phyloP scores from a whole-genome alignment of 257 asterid species.

The Solanum tarapatanum region DNA sequence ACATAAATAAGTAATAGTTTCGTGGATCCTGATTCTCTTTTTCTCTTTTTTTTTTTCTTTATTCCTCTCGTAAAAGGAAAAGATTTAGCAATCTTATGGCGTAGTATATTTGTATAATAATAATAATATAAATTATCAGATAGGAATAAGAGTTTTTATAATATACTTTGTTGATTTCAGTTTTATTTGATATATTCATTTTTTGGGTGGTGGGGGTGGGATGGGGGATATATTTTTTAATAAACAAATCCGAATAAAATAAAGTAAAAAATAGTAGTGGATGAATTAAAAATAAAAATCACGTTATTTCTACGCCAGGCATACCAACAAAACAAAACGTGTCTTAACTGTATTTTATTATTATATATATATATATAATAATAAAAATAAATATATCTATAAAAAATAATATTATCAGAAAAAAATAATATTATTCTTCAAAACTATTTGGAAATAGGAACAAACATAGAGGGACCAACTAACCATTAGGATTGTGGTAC shows the following conservation, averaged over 20 bases:
- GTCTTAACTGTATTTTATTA: background rate
- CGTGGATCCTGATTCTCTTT: background rate
- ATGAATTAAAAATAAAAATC: background rate
- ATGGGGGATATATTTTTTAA: background rate
- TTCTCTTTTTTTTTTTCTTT: background rate
- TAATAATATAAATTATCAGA: background rate
- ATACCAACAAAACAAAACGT: conserved; percentile 13
- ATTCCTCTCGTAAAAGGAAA: background rate
- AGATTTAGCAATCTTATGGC: background rate
- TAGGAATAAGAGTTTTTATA: background rate
- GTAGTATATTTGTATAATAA: background rate
- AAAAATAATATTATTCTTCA: background rate
- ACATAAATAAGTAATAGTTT: background rate
- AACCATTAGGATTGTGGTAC: background rate
- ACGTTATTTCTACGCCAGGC: conserved; percentile 3
- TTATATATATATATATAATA: no score
- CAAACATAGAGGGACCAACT: background rate
- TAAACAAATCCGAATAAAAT: background rate
- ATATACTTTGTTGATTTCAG: background rate
- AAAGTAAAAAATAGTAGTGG: background rate
- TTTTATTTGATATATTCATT: background rate
- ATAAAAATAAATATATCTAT: no score
- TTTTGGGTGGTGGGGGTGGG: background rate
- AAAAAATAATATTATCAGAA: background rate
- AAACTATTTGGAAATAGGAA: background rate